Evolutionary conservation across 768 basidiomycete genomes (phyloP).

Genomic region (Collybia sp.): DNA sequence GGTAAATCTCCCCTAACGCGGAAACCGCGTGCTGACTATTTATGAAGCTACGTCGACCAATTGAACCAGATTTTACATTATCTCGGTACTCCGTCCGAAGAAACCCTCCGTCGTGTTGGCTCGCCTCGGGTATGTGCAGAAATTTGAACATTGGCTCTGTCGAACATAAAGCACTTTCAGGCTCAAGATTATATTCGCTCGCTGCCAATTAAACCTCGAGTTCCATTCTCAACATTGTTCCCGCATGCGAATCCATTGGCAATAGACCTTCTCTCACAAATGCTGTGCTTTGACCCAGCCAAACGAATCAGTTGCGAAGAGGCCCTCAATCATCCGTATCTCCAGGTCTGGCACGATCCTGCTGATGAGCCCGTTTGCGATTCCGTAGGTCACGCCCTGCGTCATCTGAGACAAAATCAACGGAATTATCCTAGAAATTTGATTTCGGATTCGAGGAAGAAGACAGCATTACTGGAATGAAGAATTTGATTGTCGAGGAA

Average conservation of each 20-base stretch:
- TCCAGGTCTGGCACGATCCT: slow-evolving; percentile 97
- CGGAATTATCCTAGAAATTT: slow-evolving; percentile 56
- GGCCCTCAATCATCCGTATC: slow-evolving; percentile 91
- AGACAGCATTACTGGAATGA: slow-evolving; percentile 97
- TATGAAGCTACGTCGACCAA: slow-evolving; percentile 89
- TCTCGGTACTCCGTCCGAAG: slow-evolving; percentile 96
- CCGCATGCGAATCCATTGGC: slow-evolving; percentile 92
- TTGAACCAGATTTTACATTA: slow-evolving; percentile 97
- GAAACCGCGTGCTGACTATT: slow-evolving; percentile 6
- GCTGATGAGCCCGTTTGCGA: slow-evolving; percentile 89
- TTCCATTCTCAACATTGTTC: slow-evolving; percentile 88
- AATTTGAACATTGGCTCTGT: not conserved
- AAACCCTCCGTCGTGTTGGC: slow-evolving; percentile 93
- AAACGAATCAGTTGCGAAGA: slow-evolving; percentile 96
- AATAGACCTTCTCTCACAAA: slow-evolving; percentile 85
- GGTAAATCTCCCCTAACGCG: slow-evolving; percentile 21
- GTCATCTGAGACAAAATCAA: not conserved
- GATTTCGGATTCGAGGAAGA: slow-evolving; percentile 97
- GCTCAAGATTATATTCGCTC: slow-evolving; percentile 98
- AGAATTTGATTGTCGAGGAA: slow-evolving; percentile 89
- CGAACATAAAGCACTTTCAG: slow-evolving; percentile 30
- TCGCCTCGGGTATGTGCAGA: slow-evolving; percentile 72
- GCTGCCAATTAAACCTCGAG: slow-evolving; percentile 92
- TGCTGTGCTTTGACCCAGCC: slow-evolving; percentile 95
- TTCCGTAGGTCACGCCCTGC: slow-evolving; percentile 37